A percentile compares a stretch with the other conserved stretches of the same genome.
Evolutionary conservation across 1,284 basidiomycete genomes (phyloP).

Genomic region (Sutorius eximius): DNA sequence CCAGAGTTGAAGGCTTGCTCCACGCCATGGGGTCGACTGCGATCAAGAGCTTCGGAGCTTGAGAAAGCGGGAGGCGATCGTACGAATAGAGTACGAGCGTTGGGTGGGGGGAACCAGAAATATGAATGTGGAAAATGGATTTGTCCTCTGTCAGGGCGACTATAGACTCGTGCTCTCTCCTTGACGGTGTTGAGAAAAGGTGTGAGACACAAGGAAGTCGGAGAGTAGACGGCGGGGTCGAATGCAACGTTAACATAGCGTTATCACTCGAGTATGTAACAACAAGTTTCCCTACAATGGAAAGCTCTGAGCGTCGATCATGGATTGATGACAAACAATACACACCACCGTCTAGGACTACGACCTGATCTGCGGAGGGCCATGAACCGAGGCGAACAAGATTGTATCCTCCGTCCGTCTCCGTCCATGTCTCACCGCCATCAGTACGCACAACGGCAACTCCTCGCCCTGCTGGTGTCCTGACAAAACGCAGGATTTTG

Average conservation of each 20-base stretch:
- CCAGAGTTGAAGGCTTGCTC: constrained; percentile 48
- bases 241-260: constrained; percentile 50
- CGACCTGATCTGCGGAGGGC: constrained; percentile 58
- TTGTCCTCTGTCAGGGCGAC: constrained; percentile 60
- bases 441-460: constrained; percentile 60
- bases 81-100: constrained; percentile 45
- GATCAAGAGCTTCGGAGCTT: constrained; percentile 56
- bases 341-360: constrained; percentile 63
- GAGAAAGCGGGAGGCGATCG: constrained; percentile 49
- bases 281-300: constrained; percentile 32
- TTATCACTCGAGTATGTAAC: constrained; percentile 41
- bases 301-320: constrained; percentile 1
- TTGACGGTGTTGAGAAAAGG: constrained; percentile 65
- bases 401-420: constrained; percentile 45
- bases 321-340: constrained; percentile 16
- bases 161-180: constrained; percentile 50
- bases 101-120: constrained; percentile 34
- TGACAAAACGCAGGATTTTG: constrained; percentile 58
- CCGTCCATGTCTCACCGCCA: constrained; percentile 64
- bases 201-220: constrained; percentile 52
- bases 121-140: constrained; percentile 52
- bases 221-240: constrained; percentile 45
- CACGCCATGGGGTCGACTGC: constrained; percentile 93
- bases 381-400: constrained; percentile 49
- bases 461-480: constrained; percentile 74